These are phyloP conservation scores for Rhexocercosporidium sp. DNA, from an alignment of 2,329 filamentous ascomycete genomes.

Conservation along the genomic window DNA sequence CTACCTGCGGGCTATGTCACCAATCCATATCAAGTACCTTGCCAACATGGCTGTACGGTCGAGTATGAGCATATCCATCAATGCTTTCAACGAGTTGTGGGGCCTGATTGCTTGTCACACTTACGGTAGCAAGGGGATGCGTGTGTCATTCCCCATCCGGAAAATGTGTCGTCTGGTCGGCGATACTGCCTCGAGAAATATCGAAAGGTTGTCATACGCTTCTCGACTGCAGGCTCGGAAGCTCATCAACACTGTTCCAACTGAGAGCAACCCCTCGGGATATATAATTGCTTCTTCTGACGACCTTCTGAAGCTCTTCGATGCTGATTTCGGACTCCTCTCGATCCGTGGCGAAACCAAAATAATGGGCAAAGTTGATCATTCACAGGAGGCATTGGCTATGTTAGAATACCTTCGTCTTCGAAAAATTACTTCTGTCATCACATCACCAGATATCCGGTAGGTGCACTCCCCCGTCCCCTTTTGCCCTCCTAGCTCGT, in stretches of 20 bases:
- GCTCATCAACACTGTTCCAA: constrained; percentile 83
- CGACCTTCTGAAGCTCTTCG: constrained; percentile 81
- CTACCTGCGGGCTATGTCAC: constrained; percentile 86
- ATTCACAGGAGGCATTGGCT: constrained; percentile 82
- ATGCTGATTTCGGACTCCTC: constrained; percentile 84
- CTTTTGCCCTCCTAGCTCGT: too few relatives aligned
- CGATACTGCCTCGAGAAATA: constrained; percentile 84
- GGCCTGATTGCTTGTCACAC: constrained; percentile 86
- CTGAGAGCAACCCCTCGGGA: constrained; percentile 80
- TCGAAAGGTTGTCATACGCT: constrained; percentile 85
- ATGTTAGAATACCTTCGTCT: constrained; percentile 85
- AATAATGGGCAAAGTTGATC: constrained; percentile 74
- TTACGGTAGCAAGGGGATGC: constrained; percentile 79
- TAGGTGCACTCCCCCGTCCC: neutral
- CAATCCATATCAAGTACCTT: constrained; percentile 87
- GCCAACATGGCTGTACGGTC: constrained; percentile 89
- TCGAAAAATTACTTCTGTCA: constrained; percentile 74
- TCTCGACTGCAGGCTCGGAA: constrained; percentile 85
- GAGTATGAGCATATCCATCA: constrained; percentile 94
- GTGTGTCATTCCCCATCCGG: constrained; percentile 88
- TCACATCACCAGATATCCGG: constrained; percentile 76
- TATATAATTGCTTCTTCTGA: constrained; percentile 92
- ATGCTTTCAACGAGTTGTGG: constrained; percentile 85
- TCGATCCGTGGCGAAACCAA: constrained; percentile 91
- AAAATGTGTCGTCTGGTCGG: constrained; percentile 92